Percentiles rank a stretch among this genome's conserved stretches.
phyloP scores from a whole-genome alignment of 371 early-diverging fungal species.

The Apophysomyces ossiformis region DNA sequence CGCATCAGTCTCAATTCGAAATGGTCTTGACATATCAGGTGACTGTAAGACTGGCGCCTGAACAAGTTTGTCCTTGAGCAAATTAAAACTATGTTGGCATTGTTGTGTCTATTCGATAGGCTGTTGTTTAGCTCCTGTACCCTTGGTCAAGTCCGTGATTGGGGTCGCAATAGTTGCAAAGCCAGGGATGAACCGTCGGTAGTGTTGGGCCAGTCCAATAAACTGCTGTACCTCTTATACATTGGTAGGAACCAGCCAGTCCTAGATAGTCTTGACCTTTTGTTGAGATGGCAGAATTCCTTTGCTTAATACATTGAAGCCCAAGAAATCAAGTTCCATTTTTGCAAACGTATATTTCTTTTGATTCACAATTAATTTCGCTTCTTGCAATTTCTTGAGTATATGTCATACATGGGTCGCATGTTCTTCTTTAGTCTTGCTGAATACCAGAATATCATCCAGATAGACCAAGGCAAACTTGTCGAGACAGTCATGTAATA shows the following conservation, averaged over 20 bases:
- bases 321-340: constrained; percentile 46
- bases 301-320: constrained; percentile 34
- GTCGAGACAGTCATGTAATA: constrained; percentile 39
- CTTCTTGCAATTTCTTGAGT: constrained; percentile 32
- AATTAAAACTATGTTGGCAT: no score
- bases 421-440: constrained; percentile 52
- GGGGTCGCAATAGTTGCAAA: constrained; percentile 18
- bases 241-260: no score
- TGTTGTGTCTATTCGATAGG: no score
- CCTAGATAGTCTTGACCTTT: constrained; percentile 32
- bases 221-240: no score
- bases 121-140: no score
- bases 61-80: no score
- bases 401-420: constrained; percentile 38
- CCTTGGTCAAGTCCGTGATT: no score
- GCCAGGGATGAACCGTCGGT: constrained; percentile 35
- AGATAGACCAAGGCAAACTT: constrained; percentile 51
- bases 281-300: constrained; percentile 32
- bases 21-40: constrained; percentile 24
- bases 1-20: constrained; percentile 39
- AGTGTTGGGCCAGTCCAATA: constrained; percentile 34
- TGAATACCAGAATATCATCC: constrained; percentile 65
- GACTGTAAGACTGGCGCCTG: no score
- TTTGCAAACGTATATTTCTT: constrained; percentile 58
- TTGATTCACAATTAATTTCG: constrained; percentile 39